phyloP scores from a whole-genome alignment of 78 protist genomes.

The Mastigamoeba balamuthi region DNA sequence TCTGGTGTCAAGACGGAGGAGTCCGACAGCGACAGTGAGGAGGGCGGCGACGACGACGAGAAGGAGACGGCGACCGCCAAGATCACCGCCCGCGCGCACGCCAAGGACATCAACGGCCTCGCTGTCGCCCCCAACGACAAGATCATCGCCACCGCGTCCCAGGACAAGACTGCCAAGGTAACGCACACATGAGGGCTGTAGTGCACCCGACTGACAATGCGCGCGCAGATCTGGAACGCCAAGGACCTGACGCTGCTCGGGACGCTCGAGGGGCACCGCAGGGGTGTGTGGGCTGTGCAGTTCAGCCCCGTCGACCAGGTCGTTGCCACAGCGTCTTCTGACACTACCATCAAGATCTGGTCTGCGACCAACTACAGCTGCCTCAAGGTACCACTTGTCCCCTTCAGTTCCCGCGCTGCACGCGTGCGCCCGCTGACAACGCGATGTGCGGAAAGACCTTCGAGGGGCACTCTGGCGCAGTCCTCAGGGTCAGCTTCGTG shows the following conservation, averaged over 20 bases:
- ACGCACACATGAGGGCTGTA: not conserved
- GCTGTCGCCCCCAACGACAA: conserved; percentile 83
- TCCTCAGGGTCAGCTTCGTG: conserved; percentile 52
- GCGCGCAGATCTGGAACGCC: not conserved
- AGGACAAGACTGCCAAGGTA: conserved; percentile 62
- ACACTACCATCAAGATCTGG: conserved; percentile 76
- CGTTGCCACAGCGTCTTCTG: conserved; percentile 60
- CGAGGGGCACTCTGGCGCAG: conserved; percentile 78
- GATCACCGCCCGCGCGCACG: conserved; percentile 65
- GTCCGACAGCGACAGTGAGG: not conserved
- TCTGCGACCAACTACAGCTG: conserved; percentile 51
- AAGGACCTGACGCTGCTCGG: not conserved
- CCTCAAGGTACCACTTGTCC: conserved; percentile 32
- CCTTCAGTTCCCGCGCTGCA: no score
- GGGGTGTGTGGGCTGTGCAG: conserved; percentile 79
- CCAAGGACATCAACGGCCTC: conserved; percentile 79
- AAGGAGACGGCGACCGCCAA: not conserved
- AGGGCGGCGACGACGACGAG: not conserved
- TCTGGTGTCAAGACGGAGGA: not conserved
- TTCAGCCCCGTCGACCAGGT: conserved; percentile 81
- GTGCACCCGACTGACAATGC: not conserved
- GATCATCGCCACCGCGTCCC: conserved; percentile 81
- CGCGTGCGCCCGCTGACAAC: no score
- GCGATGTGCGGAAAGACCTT: no score
- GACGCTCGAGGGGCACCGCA: conserved; percentile 65